Evolutionary conservation across 2,329 filamentous ascomycete genomes (phyloP).

Genomic region (Cadophora luteo-olivacea): DNA sequence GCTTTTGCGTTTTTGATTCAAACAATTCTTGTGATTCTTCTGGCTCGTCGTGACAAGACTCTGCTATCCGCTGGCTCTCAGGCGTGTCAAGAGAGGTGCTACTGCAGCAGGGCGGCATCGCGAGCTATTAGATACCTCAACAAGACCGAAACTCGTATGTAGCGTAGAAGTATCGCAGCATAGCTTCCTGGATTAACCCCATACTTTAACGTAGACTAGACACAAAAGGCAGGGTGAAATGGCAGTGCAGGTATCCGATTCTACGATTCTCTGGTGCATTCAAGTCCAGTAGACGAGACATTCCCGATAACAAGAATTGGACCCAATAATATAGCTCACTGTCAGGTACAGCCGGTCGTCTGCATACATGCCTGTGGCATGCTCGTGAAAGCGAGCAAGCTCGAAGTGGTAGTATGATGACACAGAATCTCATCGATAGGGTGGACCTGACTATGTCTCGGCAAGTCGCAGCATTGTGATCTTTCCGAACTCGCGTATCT

Average conservation of each 20-base stretch:
- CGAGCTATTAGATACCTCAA: background rate
- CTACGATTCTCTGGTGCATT: background rate
- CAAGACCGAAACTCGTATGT: background rate
- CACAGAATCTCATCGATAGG: background rate
- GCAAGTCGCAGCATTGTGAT: conserved; percentile 5
- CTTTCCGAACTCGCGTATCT: background rate
- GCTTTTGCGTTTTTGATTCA: background rate
- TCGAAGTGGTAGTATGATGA: background rate
- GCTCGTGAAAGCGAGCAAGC: background rate
- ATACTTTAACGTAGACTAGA: background rate
- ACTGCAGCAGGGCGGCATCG: background rate
- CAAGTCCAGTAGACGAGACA: background rate
- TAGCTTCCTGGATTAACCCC: background rate
- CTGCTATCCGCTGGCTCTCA: background rate
- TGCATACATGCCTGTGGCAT: background rate
- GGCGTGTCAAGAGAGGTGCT: background rate
- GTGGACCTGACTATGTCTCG: conserved; percentile 9
- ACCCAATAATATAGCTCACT: background rate
- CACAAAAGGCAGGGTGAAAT: background rate
- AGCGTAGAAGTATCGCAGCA: background rate
- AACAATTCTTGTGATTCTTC: background rate
- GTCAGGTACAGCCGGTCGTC: background rate
- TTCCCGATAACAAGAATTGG: background rate
- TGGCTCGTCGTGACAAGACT: background rate
- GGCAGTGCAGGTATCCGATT: background rate